Percentiles rank a stretch among this genome's conserved stretches.
phyloP scores from a whole-genome alignment of 2,329 filamentous ascomycete species.

The Chaetomiaceae sp. region DNA sequence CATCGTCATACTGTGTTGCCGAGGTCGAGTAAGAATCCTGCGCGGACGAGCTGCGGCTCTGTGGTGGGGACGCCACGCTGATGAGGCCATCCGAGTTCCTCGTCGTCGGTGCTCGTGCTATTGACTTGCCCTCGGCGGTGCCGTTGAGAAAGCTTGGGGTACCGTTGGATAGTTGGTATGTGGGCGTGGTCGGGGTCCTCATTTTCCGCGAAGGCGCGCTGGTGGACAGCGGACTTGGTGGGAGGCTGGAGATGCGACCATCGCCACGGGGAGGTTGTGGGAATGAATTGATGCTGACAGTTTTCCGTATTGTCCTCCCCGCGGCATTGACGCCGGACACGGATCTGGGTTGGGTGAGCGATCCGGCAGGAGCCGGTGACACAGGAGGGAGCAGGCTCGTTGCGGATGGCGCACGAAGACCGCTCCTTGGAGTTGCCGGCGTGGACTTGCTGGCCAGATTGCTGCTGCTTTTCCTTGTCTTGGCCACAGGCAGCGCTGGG shows the following conservation, averaged over 20 bases:
- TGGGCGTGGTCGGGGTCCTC: constrained; percentile 53
- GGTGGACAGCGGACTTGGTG: constrained; percentile 55
- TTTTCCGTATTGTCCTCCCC: constrained; percentile 73
- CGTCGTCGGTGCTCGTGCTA: constrained; percentile 55
- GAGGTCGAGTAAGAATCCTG: constrained; percentile 91
- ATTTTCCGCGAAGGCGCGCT: constrained; percentile 51
- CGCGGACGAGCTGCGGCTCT: constrained; percentile 86
- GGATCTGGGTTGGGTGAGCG: constrained; percentile 53
- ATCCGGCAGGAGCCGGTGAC: constrained; percentile 48
- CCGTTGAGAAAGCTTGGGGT: constrained; percentile 76
- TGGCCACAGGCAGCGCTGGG: constrained; percentile 68
- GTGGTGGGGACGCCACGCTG: constrained; percentile 75
- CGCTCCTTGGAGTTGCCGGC: constrained; percentile 51
- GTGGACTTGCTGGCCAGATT: constrained; percentile 40
- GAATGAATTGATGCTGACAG: constrained; percentile 90
- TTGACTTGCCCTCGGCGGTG: constrained; percentile 70
- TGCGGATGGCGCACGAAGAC: constrained; percentile 57
- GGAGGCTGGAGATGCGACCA: constrained; percentile 55
- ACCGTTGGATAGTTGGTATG: constrained; percentile 45
- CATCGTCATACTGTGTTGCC: constrained; percentile 82
- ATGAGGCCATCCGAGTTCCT: constrained; percentile 71
- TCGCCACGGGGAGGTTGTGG: constrained; percentile 77
- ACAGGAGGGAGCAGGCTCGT: constrained; percentile 49
- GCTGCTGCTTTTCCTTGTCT: constrained; percentile 64
- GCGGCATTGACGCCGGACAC: constrained; percentile 52